Evolutionary conservation across 2,329 filamentous ascomycete genomes (phyloP), one percentile per base, ranked within the genome.

Genomic region (Alternaria sp.): DNA sequence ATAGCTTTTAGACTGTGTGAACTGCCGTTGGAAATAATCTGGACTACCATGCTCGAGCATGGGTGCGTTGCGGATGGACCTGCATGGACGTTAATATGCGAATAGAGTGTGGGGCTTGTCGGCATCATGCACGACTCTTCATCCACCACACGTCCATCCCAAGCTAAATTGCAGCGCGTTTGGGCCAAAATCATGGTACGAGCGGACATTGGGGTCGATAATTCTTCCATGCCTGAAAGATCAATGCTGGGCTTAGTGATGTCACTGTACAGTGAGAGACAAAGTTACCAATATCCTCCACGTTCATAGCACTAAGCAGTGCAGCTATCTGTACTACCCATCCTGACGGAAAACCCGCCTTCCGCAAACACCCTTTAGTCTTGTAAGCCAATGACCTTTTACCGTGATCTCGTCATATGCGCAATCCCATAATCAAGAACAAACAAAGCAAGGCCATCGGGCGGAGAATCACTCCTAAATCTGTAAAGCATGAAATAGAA

Each of bases 101-200:
- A 8, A 45, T 59, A 64, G 52, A 56, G 53, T 61, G 58, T 58
- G 58, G 62, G 53, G 59, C 47, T 11, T 9, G 8, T 32, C 54
- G 45, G 57, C 51, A 54, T 32, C 49, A 4, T 54, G 13, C 19
- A 59, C 26, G 8, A 11, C 17, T 5, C 4, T n/a, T 9, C 11
- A 3, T 26, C 13, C 2, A 4, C 40, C 32, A 21, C 21, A n/a
- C 23, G 12, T 21, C 1, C 12, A 54, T 15, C 21, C 11, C n/a
- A n/a, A 32, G 10, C 19, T 21, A 44, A 10, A 11, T 7, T 9
- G 47, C 8, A 19, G 21, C 1, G 4, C 0, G 4, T 11, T 13
- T 11, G 13, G 8, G 25, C n/a, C 11, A 50, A 30, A 1, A 7
- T 25, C 1, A 4, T 40, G 4, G 15, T 40, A 0, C 15, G 8